Base-by-base conservation (phyloP, 2,329 filamentous ascomycete genomes). In the Raffaelea albimanens region DNA sequence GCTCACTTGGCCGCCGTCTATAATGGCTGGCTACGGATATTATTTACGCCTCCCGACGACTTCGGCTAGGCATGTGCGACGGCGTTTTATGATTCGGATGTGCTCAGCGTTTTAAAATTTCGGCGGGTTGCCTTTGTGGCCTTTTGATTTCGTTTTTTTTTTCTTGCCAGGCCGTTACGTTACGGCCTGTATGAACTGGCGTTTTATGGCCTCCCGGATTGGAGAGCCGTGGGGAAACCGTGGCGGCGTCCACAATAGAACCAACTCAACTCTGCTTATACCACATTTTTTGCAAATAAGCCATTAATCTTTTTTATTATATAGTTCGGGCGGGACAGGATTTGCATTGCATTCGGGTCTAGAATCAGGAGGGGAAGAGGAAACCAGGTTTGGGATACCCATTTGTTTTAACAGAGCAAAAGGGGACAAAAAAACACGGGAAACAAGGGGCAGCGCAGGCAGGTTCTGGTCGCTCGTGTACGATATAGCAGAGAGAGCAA, bases 191-290 rank as follows among this genome's bases (percentile, higher is more conserved):
- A 39, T n/a, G 7, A 19, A n/a, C 36, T n/a, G 13, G 36, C 4
- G 36, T 14, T 16, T 38, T 22, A 18, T 20, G 10, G 13, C 38
- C 23, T 40, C 36, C 22, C 34, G 41, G 41, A 19, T 34, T 13
- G 9, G 10, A 22, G 19, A 44, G 29, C 9, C 34, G 5, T 10
- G 40, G 40, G 49, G 34, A 52, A n/a, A n/a, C 51, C 40, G 54
- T 53, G 46, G 56, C 47, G 50, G 55, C 58, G 41, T 29, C 46
- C 46, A 45, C 54, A 67, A 72, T 67, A 72, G 62, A 66, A 61
- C 8, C 70, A 50, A 69, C 71, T 71, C 71, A 67, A 70, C 71
- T 74, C 67, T 63, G 61, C 63, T 68, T 64, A 64, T 55, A 61
- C 46, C 40, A 45, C 16, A 45, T 53, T 59, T 34, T 38, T 38